Evolutionary conservation across 306 rosid genomes (phyloP), one percentile per base, ranked within the genome.

Genomic region (Quercus berberidifolia): DNA sequence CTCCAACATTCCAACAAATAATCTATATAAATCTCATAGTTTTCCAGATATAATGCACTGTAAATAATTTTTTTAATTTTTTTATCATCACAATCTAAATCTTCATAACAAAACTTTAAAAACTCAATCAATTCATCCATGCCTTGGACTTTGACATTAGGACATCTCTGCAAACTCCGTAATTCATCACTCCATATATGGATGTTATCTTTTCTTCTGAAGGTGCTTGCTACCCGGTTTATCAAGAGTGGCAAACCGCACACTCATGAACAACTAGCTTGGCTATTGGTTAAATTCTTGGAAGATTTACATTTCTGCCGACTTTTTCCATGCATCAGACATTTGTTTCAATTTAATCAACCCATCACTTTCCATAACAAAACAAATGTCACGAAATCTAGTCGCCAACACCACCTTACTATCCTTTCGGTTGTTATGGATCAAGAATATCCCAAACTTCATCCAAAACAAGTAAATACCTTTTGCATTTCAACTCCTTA

Each of bases 391-490:
- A 15, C 25, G 65, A 12, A 26, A 49, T 14, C 52, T 77, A 46
- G 76, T 67, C 12, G 69, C 31, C 23, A 85, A 71, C 25, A 78
- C 73, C 64, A 81, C 83, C 70, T 81, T 75, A n/a, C 85, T 25
- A 12, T 43, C 28, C 3, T 25, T 78, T n/a, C 78, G 23, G 55
- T 55, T 21, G 4, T 28, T 9, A 23, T 30, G 76, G 55, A 65
- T 85, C 12, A 11, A 69, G 26, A 6, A 3, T 2, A 8, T 14
- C 23, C 60, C 21, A 74, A 19, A 82, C 83, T 26, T 52, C 83
- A 78, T 85, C 88, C 75, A 85, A 58, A 70, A 85, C 56, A 74
- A 85, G 56, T 15, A 85, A 57, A 26, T 64, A 85, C 67, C 5
- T 81, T 69, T 78, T 75, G 0, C 2, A 15, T 57, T 71, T 28